A percentile compares a stretch with the other conserved stretches of the same genome.
Evolutionary conservation across 495 filamentous ascomycete species (phyloP).

Genomic region (Entonaema liquescens): DNA sequence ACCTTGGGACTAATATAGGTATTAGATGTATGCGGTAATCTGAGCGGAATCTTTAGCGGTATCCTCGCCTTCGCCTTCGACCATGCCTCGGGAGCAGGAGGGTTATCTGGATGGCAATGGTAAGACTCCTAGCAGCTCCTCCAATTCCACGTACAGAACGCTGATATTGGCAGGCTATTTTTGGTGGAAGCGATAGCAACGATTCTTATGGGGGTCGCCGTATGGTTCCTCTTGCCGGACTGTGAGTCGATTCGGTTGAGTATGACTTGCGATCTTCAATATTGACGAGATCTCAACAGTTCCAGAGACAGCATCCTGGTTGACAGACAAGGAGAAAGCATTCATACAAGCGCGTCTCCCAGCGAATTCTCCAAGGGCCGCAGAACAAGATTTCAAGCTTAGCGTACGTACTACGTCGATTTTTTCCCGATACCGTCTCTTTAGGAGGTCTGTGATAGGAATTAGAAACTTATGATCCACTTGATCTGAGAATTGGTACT

Average conservation of each 20-base stretch:
- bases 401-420: slow-evolving; percentile 1
- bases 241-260: slow-evolving; percentile 38
- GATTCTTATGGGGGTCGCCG: slow-evolving; percentile 45
- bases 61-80: slow-evolving; percentile 56
- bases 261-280: neutral
- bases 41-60: slow-evolving; percentile 50
- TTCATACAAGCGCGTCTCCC: slow-evolving; percentile 56
- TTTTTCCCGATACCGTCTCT: neutral
- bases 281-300: slow-evolving; percentile 42
- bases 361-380: slow-evolving; percentile 49
- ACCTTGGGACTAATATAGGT: neutral
- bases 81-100: slow-evolving; percentile 43
- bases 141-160: neutral
- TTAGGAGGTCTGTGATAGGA: neutral
- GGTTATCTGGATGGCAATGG: slow-evolving; percentile 57
- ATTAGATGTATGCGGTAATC: slow-evolving; percentile 45
- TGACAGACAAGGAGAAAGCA: slow-evolving; percentile 52
- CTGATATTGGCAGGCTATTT: slow-evolving; percentile 44
- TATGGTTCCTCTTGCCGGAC: slow-evolving; percentile 53
- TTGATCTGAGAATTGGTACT: neutral
- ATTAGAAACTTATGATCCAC: neutral
- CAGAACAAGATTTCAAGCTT: slow-evolving; percentile 51
- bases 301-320: slow-evolving; percentile 51
- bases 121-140: slow-evolving; percentile 5
- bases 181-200: slow-evolving; percentile 53